A percentile compares a stretch with the other conserved stretches of the same genome.
These are phyloP conservation scores for Perkinsus marinus DNA, from an alignment of 169 alveolate genomes.

Conservation along the genomic window DNA sequence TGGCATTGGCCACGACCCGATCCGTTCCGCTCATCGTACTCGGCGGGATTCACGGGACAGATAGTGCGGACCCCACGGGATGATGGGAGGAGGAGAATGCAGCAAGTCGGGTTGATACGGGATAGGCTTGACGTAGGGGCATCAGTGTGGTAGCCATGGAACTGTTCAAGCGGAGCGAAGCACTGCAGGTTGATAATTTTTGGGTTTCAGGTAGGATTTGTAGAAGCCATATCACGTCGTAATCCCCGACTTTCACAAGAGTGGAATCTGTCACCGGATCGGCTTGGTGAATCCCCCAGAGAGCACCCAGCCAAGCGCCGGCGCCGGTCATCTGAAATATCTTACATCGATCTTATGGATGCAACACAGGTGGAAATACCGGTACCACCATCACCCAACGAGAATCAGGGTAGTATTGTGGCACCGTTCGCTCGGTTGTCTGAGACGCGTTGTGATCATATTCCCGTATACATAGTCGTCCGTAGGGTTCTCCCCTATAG, in stretches of 20 bases:
- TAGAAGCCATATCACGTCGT: neutral
- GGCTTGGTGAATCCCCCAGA: neutral
- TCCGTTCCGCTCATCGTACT: neutral
- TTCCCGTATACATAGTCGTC: no score
- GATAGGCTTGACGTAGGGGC: neutral
- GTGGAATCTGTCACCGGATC: neutral
- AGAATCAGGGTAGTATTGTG: neutral
- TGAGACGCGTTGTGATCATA: no score
- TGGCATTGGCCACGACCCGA: neutral
- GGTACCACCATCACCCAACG: neutral
- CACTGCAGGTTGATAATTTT: neutral
- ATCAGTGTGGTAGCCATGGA: neutral
- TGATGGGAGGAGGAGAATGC: neutral
- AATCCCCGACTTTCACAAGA: neutral
- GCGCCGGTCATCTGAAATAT: neutral
- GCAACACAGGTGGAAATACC: neutral
- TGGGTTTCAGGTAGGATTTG: neutral
- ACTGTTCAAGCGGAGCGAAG: neutral
- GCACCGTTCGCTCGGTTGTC: no score
- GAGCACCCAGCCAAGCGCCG: neutral
- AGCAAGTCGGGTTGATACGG: neutral
- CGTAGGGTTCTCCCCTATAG: no score
- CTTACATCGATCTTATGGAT: neutral
- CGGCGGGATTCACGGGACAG: neutral
- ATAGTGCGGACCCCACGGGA: neutral